Conservation (phyloP, 116 monocot genomes). For the Dioscorea cayenensis region DNA sequence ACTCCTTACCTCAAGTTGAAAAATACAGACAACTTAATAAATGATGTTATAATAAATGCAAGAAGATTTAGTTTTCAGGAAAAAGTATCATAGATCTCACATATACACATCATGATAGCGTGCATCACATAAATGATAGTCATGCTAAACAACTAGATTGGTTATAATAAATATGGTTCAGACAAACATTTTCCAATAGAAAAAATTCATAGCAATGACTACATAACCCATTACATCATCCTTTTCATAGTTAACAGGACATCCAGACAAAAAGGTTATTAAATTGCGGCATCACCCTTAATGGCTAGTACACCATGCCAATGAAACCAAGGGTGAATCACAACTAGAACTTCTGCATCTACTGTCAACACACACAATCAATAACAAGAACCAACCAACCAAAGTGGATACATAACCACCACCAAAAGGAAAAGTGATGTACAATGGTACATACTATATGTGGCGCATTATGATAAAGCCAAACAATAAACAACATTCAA, state of each 20-base stretch:
- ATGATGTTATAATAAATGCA: no score
- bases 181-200: no score
- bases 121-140: no score
- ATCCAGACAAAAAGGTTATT: background rate
- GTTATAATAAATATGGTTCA: no score
- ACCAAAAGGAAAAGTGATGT: background rate
- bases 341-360: background rate
- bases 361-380: background rate
- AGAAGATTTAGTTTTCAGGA: no score
- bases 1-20: no score
- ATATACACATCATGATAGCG: no score
- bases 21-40: no score
- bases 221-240: no score
- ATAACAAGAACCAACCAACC: background rate
- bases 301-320: background rate
- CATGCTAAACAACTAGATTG: no score
- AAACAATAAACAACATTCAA: constrained; percentile 1
- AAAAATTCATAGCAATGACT: no score
- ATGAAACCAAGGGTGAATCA: background rate
- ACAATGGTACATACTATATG: background rate
- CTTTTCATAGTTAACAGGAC: background rate
- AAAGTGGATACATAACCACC: background rate
- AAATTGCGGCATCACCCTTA: background rate
- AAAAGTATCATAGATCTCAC: no score
- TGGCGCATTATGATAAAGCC: background rate